Evolutionary conservation across 2,329 filamentous ascomycete species (phyloP).

Genomic region (Stromatinia cepivora): DNA sequence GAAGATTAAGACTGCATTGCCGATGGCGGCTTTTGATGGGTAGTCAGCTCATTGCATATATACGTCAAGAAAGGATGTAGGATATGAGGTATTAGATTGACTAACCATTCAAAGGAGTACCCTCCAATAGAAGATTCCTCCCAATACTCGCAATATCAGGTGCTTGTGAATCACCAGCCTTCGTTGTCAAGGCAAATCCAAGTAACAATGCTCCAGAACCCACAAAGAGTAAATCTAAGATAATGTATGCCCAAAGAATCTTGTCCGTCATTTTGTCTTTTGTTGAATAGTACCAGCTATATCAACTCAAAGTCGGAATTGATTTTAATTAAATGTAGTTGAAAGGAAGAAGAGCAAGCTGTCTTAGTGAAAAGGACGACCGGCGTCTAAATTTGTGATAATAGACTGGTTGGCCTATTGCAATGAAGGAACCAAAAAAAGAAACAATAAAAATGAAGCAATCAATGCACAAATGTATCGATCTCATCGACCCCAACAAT

Average conservation of each 20-base stretch:
- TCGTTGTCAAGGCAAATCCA: constrained; percentile 52
- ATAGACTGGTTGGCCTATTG: background rate
- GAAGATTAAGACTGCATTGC: constrained; percentile 72
- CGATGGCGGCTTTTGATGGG: constrained; percentile 58
- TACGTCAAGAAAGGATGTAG: too few relatives aligned
- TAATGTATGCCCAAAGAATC: constrained; percentile 53
- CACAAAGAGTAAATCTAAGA: constrained; percentile 53
- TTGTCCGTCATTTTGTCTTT: constrained; percentile 49
- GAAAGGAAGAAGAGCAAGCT: background rate
- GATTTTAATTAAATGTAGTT: background rate
- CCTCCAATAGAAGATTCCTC: constrained; percentile 51
- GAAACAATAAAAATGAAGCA: background rate
- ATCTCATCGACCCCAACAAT: background rate
- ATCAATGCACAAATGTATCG: background rate
- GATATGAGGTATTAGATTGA: constrained; percentile 21
- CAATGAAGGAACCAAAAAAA: background rate
- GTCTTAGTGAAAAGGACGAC: constrained; percentile 34
- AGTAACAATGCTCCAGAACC: constrained; percentile 52
- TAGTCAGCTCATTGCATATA: constrained; percentile 23
- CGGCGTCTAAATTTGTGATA: constrained; percentile 34
- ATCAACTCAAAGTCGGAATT: background rate
- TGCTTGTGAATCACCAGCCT: constrained; percentile 44
- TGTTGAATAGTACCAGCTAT: constrained; percentile 24
- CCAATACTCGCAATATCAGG: constrained; percentile 52
- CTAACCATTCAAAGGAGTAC: constrained; percentile 55